These are phyloP conservation scores for Nannizzia gypsea DNA, from an alignment of 2,329 filamentous ascomycete genomes.

Conservation along the genomic window DNA sequence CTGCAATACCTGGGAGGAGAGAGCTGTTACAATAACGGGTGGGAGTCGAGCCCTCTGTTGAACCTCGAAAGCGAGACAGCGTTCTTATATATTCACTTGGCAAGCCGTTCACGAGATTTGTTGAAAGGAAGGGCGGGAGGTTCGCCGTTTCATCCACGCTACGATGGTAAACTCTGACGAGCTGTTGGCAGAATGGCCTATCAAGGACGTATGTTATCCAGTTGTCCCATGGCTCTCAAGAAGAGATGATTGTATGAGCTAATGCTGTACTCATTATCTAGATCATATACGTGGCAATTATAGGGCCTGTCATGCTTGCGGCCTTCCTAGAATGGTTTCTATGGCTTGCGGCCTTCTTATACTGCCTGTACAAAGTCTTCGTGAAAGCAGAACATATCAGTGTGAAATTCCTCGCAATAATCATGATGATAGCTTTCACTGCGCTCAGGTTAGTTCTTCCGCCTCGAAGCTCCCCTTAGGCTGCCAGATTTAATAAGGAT, in stretches of 20 bases:
- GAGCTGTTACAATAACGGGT: not conserved
- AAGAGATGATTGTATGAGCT: not conserved
- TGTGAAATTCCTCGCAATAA: constrained; percentile 61
- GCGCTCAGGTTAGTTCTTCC: constrained; percentile 51
- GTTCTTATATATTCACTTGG: not conserved
- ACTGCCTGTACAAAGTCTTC: constrained; percentile 80
- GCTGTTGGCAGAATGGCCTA: constrained; percentile 23
- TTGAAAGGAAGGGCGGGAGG: not conserved
- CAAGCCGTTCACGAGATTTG: not conserved
- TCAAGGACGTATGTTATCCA: constrained; percentile 24
- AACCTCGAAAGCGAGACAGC: not conserved
- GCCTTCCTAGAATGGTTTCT: constrained; percentile 88
- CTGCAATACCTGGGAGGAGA: not conserved
- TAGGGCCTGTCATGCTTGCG: constrained; percentile 69
- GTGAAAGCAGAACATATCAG: constrained; percentile 82
- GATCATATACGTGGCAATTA: constrained; percentile 74
- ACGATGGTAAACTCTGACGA: constrained; percentile 9
- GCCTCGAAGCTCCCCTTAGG: constrained; percentile 1
- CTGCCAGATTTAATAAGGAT: not conserved
- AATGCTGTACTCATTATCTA: constrained; percentile 28
- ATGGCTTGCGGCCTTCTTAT: constrained; percentile 87
- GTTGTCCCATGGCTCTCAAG: not conserved
- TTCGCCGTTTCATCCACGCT: not conserved
- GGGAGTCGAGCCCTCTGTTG: not conserved
- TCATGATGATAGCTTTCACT: constrained; percentile 65